Base-by-base conservation (phyloP, 345 rosid species). In the Linum trigynum region DNA sequence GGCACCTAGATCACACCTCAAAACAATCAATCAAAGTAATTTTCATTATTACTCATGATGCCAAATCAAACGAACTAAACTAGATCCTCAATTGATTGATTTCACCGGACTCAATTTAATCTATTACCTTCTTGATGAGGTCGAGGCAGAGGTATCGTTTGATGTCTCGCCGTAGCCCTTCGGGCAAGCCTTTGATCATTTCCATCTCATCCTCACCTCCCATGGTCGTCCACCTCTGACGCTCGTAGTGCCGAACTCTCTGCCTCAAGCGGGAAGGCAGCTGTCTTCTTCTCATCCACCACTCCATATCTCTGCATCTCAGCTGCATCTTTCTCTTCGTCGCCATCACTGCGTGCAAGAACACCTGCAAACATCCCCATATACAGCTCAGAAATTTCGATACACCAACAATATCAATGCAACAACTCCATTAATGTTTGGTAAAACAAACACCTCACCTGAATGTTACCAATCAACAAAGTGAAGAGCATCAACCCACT, bases 261-360 rank as follows among this genome's bases (percentile, higher is more conserved):
- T 80, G 83, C 69, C 96, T 79, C 72, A 89, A 69, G 59, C 77
- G 72, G 36, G 90, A 86, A 9, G 98, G 97, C 62, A 92, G 70
- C 78, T 92, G 98, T 73, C 98, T 79, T 62, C 97, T 72, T 65
- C 79, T 81, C 98, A 89, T 89, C 98, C 97, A 92, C 97, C 97
- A 86, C 65, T 87, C 96, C 77, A 92, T 75, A 61, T 92, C 95
- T 36, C 91, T 68, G 68, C 85, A 79, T 35, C 91, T 81, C 72
- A 92, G 73, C 77, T 92, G 97, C 90, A 90, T 76, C 68, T 87
- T 87, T 69, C 71, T 77, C 83, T 86, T 86, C 79, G 81, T 89
- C 0, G 91, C 91, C 86, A 86, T 77, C 35, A 86, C 90, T 3
- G 84, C 88, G 32, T 83, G 88, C 69, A 89, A 63, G 65, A 82